A percentile compares a stretch with the other conserved stretches of the same genome.
phyloP scores from a whole-genome alignment of 805 yeast genomes.

The Ogataea dorogensis region DNA sequence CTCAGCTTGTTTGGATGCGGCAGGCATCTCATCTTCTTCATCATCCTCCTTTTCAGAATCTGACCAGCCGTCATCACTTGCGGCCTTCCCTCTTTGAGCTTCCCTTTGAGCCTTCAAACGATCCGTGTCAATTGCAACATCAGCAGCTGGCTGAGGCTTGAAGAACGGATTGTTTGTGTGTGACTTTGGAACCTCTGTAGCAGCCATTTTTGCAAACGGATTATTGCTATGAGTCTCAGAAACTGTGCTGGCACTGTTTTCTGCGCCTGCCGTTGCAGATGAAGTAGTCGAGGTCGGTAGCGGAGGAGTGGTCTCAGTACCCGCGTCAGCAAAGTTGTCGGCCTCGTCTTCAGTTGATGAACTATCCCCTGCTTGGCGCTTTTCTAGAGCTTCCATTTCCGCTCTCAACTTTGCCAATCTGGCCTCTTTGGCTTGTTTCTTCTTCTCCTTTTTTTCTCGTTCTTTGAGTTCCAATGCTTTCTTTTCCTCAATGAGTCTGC shows the following conservation, averaged over 20 bases:
- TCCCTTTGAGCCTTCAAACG: slow-evolving; percentile 70
- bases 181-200: slow-evolving; percentile 8
- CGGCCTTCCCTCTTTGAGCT: slow-evolving; percentile 59
- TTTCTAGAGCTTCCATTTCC: slow-evolving; percentile 55
- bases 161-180: slow-evolving; percentile 56
- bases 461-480: slow-evolving; percentile 42
- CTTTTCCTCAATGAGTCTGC: slow-evolving; percentile 46
- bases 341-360: slow-evolving; percentile 23
- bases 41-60: slow-evolving; percentile 43
- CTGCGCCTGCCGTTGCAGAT: slow-evolving; percentile 21
- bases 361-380: slow-evolving; percentile 37
- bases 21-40: slow-evolving; percentile 47
- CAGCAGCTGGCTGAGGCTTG: slow-evolving; percentile 39
- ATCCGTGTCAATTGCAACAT: slow-evolving; percentile 45
- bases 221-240: slow-evolving; percentile 36
- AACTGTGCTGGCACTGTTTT: slow-evolving; percentile 2
- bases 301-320: slow-evolving; percentile 6
- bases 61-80: slow-evolving; percentile 41
- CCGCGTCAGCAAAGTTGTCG: slow-evolving; percentile 18
- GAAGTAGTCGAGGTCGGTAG: slow-evolving; percentile 7
- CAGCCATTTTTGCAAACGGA: slow-evolving; percentile 45
- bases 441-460: slow-evolving; percentile 41
- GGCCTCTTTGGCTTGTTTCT: slow-evolving; percentile 58
- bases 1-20: slow-evolving; percentile 53
- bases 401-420: slow-evolving; percentile 54